Evolutionary conservation across 2,329 filamentous ascomycete species (phyloP), one percentile per base, ranked within the genome.

Genomic region (Trichoderma guizhouense): DNA sequence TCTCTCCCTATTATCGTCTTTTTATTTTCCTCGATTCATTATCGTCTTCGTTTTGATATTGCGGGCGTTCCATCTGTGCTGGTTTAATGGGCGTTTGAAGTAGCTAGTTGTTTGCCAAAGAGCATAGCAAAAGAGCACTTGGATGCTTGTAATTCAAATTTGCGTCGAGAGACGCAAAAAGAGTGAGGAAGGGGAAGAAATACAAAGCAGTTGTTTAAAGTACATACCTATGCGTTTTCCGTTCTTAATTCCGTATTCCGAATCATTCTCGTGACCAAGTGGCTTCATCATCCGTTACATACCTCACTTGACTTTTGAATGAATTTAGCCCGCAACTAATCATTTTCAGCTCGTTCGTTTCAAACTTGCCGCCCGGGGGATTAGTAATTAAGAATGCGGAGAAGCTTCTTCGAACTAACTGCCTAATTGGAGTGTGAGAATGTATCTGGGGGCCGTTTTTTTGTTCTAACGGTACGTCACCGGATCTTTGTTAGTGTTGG

Each of bases 51-150:
- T 30, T 34, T 32, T n/a, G 18, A 8, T 15, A 34, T 60, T 60
- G 26, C 53, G 21, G 65, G 55, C 55, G 65, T 43, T 47, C 30
- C 34, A 15, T 55, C 15, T 28, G 65, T 58, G 65, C 24, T 68
- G 53, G 34, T 58, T 58, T 58, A 39, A 67, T 67, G 64, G 64
- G 64, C 64, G 51, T 67, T 58, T 58, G 32, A 57, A 67, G 63
- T 67, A 47, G 65, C 65, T 68, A 69, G 65, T 51, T 15, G 9
- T 68, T 14, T 21, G 36, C 26, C 55, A 34, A 6, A 15, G 24
- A 58, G 55, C 65, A 58, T 69, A 69, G 55, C 55, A 70, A 53
- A 26, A 39, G 21, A 47, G 34, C 30, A 53, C 26, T 34, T 60
- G 24, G 32, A 51, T 64, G 51, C 47, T 60, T 32, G n/a, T 58